Evolutionary conservation across 345 rosid species (phyloP).

Genomic region (Mangifera indica): DNA sequence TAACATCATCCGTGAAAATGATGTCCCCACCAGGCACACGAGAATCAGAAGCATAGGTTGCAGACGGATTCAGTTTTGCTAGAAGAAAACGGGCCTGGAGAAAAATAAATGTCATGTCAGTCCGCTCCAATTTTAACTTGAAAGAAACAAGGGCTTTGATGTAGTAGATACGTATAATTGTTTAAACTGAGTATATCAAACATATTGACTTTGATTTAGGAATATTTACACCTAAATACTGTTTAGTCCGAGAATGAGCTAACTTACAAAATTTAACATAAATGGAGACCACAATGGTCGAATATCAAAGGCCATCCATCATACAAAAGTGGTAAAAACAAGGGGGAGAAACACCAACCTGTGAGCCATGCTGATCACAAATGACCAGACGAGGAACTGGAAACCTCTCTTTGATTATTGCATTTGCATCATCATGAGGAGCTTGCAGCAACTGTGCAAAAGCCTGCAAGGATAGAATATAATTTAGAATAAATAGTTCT

Average conservation of each 20-base stretch:
- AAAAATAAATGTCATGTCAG: slow-evolving; percentile 7
- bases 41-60: slow-evolving; percentile 54
- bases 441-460: slow-evolving; percentile 75
- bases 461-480: slow-evolving; percentile 43
- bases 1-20: slow-evolving; percentile 88
- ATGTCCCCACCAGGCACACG: slow-evolving; percentile 52
- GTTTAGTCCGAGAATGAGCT: not conserved
- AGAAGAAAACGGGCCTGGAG: slow-evolving; percentile 93
- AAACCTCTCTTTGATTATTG: slow-evolving; percentile 77
- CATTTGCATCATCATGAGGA: slow-evolving; percentile 63
- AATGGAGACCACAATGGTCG: too few relatives aligned
- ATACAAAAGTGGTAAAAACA: not conserved
- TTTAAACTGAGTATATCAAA: not conserved
- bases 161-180: not conserved
- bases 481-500: not conserved
- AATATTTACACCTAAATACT: not conserved
- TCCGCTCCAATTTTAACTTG: not conserved
- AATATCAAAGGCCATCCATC: not conserved
- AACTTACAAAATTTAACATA: not conserved
- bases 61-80: slow-evolving; percentile 87
- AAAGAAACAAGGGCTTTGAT: not conserved
- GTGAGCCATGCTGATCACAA: slow-evolving; percentile 97
- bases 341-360: slow-evolving; percentile 44
- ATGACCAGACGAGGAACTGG: slow-evolving; percentile 87
- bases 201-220: not conserved